Conservation (phyloP, 2,329 filamentous ascomycete species). For the Hypomyces perniciosus region DNA sequence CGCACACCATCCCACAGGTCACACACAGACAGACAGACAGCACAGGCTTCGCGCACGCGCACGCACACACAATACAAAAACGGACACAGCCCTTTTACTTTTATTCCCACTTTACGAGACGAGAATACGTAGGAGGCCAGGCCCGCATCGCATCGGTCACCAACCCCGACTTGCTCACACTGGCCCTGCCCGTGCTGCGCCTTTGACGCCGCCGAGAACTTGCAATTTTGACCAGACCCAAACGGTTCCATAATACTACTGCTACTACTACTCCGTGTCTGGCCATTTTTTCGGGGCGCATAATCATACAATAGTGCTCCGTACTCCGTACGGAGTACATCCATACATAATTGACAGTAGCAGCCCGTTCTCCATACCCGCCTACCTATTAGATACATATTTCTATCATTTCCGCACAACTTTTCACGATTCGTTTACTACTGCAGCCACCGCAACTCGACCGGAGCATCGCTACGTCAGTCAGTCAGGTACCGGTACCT, state of each 20-base stretch:
- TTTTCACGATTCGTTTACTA: too few relatives aligned
- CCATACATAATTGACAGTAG: too few relatives aligned
- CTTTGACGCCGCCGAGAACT: background rate
- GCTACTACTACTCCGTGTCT: background rate
- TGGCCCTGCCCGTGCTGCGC: background rate
- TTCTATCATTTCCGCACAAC: too few relatives aligned
- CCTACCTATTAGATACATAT: too few relatives aligned
- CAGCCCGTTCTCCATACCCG: too few relatives aligned
- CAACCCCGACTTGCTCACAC: background rate
- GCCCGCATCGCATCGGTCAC: background rate
- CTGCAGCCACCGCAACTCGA: too few relatives aligned
- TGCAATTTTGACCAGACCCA: background rate
- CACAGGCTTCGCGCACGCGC: too few relatives aligned
- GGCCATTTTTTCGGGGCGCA: background rate
- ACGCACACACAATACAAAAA: too few relatives aligned
- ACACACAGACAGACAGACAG: background rate
- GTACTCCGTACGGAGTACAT: too few relatives aligned
- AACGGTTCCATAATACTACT: background rate
- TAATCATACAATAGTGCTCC: background rate
- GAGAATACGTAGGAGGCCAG: background rate
- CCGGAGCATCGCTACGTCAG: too few relatives aligned
- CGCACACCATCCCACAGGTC: conserved; percentile 8
- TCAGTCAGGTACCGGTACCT: too few relatives aligned
- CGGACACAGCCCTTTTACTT: too few relatives aligned
- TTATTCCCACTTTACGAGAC: background rate